A percentile compares a stretch with the other conserved stretches of the same genome.
Evolutionary conservation across 78 protist genomes (phyloP).

Genomic region (Creolimax fragrantissima): DNA sequence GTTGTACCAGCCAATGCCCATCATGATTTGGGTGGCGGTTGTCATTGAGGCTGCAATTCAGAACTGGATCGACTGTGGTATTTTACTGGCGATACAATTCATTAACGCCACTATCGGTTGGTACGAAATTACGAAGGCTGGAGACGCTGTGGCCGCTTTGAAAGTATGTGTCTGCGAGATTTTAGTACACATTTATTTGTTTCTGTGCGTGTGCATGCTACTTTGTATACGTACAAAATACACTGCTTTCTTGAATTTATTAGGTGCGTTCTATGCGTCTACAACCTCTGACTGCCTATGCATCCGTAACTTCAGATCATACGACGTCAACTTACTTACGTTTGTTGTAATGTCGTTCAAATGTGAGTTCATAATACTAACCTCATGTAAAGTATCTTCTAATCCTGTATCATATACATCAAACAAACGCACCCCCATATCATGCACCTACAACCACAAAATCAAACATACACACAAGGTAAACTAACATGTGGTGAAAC

Average conservation of each 20-base stretch:
- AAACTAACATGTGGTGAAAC: background rate
- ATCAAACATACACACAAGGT: background rate
- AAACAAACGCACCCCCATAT: too few species aligned
- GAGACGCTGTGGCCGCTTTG: slow-evolving; percentile 73
- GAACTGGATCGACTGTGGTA: slow-evolving; percentile 30
- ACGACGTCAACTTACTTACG: too few species aligned
- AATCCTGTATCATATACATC: too few species aligned
- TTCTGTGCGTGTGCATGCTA: background rate
- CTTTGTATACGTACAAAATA: background rate
- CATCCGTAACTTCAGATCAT: too few species aligned
- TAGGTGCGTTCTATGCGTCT: too few species aligned
- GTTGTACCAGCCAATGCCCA: slow-evolving; percentile 61
- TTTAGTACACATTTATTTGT: background rate
- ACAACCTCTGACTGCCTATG: too few species aligned
- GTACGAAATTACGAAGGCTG: slow-evolving; percentile 69
- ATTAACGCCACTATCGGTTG: slow-evolving; percentile 65
- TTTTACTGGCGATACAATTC: slow-evolving; percentile 43
- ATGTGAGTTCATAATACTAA: too few species aligned
- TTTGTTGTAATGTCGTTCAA: too few species aligned
- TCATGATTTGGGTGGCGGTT: slow-evolving; percentile 59
- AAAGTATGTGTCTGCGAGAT: slow-evolving; percentile 36
- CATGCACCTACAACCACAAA: too few species aligned
- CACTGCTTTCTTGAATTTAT: too few species aligned
- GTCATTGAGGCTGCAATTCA: slow-evolving; percentile 43
- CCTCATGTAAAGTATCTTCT: too few species aligned